Evolutionary conservation across 305 asterid species (phyloP).

Genomic region (Solanum hybrid): DNA sequence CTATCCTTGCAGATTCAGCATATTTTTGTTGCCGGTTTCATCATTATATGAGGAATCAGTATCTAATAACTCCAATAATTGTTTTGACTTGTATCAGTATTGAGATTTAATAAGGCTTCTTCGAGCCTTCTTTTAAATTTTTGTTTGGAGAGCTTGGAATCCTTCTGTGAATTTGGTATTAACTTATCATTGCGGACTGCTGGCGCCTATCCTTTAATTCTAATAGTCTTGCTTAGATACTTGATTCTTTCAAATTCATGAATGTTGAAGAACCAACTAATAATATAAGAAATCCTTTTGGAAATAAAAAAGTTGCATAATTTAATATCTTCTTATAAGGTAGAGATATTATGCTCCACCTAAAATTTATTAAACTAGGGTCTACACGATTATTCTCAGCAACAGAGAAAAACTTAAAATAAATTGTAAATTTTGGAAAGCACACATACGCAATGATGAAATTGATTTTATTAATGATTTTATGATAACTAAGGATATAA

Average conservation of each 20-base stretch:
- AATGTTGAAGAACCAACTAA: background rate
- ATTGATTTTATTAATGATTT: too few species aligned
- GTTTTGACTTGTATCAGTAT: too few species aligned
- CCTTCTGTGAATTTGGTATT: background rate
- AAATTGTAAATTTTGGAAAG: background rate
- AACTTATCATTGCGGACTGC: background rate
- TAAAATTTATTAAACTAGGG: background rate
- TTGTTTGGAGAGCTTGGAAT: background rate
- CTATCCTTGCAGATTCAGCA: background rate
- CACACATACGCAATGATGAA: background rate
- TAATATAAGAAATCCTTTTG: background rate
- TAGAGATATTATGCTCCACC: background rate
- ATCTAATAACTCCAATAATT: too few species aligned
- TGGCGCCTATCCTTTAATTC: background rate
- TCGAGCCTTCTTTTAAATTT: background rate
- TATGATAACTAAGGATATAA: background rate
- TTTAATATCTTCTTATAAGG: background rate
- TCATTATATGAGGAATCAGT: background rate
- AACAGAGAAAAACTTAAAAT: too few species aligned
- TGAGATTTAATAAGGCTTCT: background rate
- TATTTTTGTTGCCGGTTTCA: background rate
- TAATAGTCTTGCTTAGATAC: background rate
- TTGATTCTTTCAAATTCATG: background rate
- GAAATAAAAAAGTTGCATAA: too few species aligned
- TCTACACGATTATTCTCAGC: background rate